A percentile compares a stretch with the other conserved stretches of the same genome.
These are phyloP conservation scores for Sequoiadendron giganteum DNA, from an alignment of 75 land plant genomes.

Conservation along the genomic window DNA sequence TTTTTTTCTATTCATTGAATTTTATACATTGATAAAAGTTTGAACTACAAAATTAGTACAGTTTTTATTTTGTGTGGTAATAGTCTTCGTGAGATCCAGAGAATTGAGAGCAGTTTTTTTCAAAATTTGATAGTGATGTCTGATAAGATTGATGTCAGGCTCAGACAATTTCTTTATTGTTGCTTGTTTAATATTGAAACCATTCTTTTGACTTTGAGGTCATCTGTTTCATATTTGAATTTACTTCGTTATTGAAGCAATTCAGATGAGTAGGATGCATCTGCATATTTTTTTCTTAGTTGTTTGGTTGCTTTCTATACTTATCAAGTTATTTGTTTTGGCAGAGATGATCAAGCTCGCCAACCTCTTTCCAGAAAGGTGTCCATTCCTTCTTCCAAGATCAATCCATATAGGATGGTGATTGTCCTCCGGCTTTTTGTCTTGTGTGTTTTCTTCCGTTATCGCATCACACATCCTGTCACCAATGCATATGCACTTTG, in stretches of 20 bases:
- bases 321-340: constrained; percentile 9
- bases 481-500: constrained; percentile 68
- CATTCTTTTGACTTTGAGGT: neutral
- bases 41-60: neutral
- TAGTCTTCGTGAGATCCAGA: too few species aligned
- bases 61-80: neutral
- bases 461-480: constrained; percentile 82
- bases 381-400: constrained; percentile 78
- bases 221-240: neutral
- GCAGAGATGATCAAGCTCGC: constrained; percentile 85
- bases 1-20: neutral
- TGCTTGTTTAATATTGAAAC: neutral
- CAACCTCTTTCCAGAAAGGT: constrained; percentile 89
- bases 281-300: neutral
- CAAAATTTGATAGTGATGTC: neutral
- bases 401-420: constrained; percentile 87
- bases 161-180: neutral
- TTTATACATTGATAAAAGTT: neutral
- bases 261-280: neutral
- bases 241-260: neutral
- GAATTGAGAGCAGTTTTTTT: neutral
- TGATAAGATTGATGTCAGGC: neutral
- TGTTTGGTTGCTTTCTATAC: neutral
- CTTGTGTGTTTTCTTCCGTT: constrained; percentile 68
- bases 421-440: constrained; percentile 72